Conservation (phyloP, 495 filamentous ascomycete genomes). For the Penicillium cosmopolitanum region DNA sequence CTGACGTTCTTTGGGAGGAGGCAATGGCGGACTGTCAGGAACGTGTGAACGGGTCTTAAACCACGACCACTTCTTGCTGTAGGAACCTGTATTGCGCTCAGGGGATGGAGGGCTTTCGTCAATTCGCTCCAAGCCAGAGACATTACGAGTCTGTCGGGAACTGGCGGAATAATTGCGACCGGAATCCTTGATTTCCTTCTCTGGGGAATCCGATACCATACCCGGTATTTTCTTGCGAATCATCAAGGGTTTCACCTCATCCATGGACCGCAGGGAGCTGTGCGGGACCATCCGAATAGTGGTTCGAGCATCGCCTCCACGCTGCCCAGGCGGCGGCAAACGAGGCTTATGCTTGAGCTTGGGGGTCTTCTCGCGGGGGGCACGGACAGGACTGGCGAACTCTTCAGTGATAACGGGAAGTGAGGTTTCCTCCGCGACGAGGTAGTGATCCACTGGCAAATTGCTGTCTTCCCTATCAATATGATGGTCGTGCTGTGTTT, state of each 20-base stretch:
- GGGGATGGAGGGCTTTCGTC: slow-evolving; percentile 36
- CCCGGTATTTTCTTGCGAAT: slow-evolving; percentile 55
- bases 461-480: slow-evolving; percentile 21
- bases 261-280: slow-evolving; percentile 42
- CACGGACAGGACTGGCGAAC: slow-evolving; percentile 26
- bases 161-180: slow-evolving; percentile 21
- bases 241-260: slow-evolving; percentile 52
- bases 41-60: slow-evolving; percentile 61
- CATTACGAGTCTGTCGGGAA: slow-evolving; percentile 22
- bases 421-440: slow-evolving; percentile 37
- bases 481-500: slow-evolving; percentile 5
- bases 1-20: slow-evolving; percentile 20
- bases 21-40: slow-evolving; percentile 28
- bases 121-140: slow-evolving; percentile 35
- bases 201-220: slow-evolving; percentile 5
- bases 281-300: slow-evolving; percentile 56
- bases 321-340: slow-evolving; percentile 32
- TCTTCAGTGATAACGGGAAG: slow-evolving; percentile 60
- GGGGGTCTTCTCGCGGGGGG: slow-evolving; percentile 6
- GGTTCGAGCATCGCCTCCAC: slow-evolving; percentile 24
- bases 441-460: slow-evolving; percentile 57
- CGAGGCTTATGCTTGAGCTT: slow-evolving; percentile 7
- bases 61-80: slow-evolving; percentile 66
- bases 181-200: background rate
- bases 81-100: slow-evolving; percentile 27